These are phyloP conservation scores for Tetrahymena elliotti DNA, from an alignment of 73 alveolate genomes.

Conservation along the genomic window DNA sequence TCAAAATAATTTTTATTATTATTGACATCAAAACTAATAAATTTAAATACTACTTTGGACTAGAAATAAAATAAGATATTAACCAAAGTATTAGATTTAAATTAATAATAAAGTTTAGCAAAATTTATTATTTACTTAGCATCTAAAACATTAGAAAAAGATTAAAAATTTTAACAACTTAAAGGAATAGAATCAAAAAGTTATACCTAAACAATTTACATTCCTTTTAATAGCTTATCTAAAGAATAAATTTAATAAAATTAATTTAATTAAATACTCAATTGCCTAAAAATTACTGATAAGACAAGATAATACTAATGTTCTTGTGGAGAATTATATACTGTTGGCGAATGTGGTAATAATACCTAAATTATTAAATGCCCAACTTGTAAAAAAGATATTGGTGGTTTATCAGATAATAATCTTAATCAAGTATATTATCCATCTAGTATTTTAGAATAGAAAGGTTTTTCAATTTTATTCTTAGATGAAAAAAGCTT, in stretches of 20 bases:
- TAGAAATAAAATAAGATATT: no score
- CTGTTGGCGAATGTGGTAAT: neutral
- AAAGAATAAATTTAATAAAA: no score
- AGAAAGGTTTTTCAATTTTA: neutral
- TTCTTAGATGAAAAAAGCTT: neutral
- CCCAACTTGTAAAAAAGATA: neutral
- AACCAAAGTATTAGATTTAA: no score
- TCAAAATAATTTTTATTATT: no score
- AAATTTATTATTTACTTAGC: neutral
- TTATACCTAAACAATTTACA: no score
- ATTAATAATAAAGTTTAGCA: neutral
- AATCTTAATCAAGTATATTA: no score
- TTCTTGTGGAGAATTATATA: neutral
- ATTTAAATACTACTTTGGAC: no score
- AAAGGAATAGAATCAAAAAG: no score
- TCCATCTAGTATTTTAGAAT: neutral
- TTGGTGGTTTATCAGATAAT: neutral
- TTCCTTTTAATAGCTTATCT: neutral
- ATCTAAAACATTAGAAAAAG: neutral
- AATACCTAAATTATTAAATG: neutral
- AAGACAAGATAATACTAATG: neutral
- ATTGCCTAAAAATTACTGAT: neutral
- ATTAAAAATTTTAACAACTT: neutral
- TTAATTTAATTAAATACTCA: neutral
- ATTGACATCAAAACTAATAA: no score